Base-by-base conservation (phyloP, 768 basidiomycete genomes). In the Leccinum imitatum region DNA sequence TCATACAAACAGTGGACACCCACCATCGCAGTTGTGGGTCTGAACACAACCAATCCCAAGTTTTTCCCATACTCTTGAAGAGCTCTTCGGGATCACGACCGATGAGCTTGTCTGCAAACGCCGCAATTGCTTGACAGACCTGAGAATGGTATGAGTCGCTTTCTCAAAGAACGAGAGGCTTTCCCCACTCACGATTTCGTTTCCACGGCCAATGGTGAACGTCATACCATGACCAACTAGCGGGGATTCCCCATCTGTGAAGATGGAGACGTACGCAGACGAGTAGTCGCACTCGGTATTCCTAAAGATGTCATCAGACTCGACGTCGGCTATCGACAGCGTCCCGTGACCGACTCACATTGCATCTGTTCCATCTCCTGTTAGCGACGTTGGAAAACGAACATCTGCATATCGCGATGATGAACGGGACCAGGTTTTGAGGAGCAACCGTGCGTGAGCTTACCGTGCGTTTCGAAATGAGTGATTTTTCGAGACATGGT, bases 211-310 rank as follows among this genome's bases (percentile, higher is more conserved):
- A 65, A 93, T 95, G 11, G 94, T 95, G 72, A 95, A 95, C 3
- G 93, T 94, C 92, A 94, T 92, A 57, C 93, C 93, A 66, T 93
- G 86, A n/a, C 95, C 93, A 52, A 87, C 81, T 48, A 95, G 85
- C 54, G 85, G 81, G 5, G 77, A 67, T 23, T 85, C 80, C n/a
- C 88, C 80, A 46, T 76, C 68, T 3, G 91, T 95, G 62, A 83
- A 76, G 58, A 98, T 79, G 23, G 86, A 82, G 50, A 97, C 80
- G 72, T 97, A 97, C 6, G 95, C 95, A 2, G 94, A 91, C 2
- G 93, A 95, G 76, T 97, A 97, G 76, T 97, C 95, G 75, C 94
- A 96, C 58, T 93, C 92, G 33, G 90, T 90, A 75, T 97, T 96
- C 93, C 91, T 93, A 61, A 30, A 23, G 41, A 59, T n/a, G 54